Base-by-base conservation (phyloP, 345 rosid species). In the Populus tremula region DNA sequence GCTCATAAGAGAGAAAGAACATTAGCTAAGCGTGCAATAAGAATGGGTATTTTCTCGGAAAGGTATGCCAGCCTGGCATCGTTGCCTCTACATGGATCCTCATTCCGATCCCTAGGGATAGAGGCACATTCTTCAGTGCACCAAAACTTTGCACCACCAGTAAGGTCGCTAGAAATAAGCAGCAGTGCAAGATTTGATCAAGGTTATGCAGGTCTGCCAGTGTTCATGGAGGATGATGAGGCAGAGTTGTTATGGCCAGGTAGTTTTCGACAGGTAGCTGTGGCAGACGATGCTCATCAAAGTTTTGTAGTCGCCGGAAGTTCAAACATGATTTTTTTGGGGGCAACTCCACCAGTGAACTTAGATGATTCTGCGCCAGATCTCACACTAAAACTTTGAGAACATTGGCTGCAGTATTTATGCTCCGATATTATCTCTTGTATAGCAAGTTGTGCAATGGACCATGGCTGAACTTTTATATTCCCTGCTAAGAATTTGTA, bases 171-270 rank as follows among this genome's bases (percentile, higher is more conserved):
- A 45, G 92, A 87, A 13, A 69, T 80, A 18, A 89, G 89, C 74
- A 87, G 75, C 85, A 79, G 74, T 67, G 84, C 90, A 2, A 87
- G 87, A 79, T 88, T 85, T 35, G 88, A 87, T 76, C 85, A 89
- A 0, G 88, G 88, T 2, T 85, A 81, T 80, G 76, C 84, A 5
- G 83, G 91, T 74, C 63, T 82, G 29, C 92, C 94, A 2, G 76
- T 87, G 29, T 88, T 74, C 53, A 6, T 87, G 62, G 92, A 92
- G 65, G 94, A 89, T 1, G 90, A 90, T 16, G 90, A 87, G 74
- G 83, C 87, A 9, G 94, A 89, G 84, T 69, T 89, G 74, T 73
- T 90, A 8, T 92, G 96, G 94, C 96, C 94, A 0, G 96, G 96
- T 67, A 90, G 96, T 81, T 92, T 90, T 77, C 89, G 88, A 67